These are phyloP conservation scores for Chlorella sp. DNA, from an alignment of 139 green algal species.

Conservation along the genomic window DNA sequence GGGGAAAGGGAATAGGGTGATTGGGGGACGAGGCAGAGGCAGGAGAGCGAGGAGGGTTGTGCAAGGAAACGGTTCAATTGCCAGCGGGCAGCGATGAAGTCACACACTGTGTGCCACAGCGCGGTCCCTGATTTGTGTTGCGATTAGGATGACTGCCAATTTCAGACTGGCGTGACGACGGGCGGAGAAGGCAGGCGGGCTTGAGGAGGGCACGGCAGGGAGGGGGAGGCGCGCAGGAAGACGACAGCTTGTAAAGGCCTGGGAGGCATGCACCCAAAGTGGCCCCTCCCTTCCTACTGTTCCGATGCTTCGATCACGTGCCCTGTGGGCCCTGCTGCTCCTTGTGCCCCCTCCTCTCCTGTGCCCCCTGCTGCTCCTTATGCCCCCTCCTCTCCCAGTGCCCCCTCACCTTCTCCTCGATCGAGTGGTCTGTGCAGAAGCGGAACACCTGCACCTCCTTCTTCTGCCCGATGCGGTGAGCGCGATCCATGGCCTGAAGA, in stretches of 20 bases:
- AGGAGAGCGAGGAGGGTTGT: neutral
- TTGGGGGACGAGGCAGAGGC: no score
- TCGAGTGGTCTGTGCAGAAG: constrained; percentile 96
- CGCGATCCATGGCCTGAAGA: constrained; percentile 98
- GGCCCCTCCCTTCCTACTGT: neutral
- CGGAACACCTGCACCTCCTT: constrained; percentile 99
- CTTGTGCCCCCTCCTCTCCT: neutral
- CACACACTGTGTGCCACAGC: no score
- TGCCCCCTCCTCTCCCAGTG: no score
- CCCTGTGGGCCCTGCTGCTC: neutral
- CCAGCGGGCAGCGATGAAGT: no score
- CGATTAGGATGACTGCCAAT: no score
- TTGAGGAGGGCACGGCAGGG: no score
- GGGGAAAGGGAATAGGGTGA: no score
- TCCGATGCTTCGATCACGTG: neutral
- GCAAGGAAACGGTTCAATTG: no score
- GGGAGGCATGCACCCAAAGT: neutral
- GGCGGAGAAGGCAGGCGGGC: no score
- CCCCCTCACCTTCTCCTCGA: constrained; percentile 96
- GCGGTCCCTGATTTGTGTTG: no score
- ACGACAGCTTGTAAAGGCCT: neutral
- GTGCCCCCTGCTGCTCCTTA: neutral
- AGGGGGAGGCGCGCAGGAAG: no score
- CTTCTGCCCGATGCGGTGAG: constrained; percentile 99
- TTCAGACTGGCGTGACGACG: no score